Percentiles rank a stretch among this genome's conserved stretches.
These are phyloP conservation scores for Camelina hispida DNA, from an alignment of 345 rosid genomes.

Conservation along the genomic window DNA sequence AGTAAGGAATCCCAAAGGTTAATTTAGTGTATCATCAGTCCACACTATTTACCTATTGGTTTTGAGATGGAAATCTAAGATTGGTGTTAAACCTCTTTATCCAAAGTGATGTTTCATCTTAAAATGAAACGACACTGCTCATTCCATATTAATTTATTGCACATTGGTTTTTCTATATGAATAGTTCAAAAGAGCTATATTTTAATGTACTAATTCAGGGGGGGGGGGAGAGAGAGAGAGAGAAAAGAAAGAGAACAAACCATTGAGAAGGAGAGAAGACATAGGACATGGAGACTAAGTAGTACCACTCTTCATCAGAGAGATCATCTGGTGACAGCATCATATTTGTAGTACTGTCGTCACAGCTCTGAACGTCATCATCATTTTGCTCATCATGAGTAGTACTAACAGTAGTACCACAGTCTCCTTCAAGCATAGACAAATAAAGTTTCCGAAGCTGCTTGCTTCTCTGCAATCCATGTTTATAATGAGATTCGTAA, in stretches of 20 bases:
- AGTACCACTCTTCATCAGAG: slow-evolving; percentile 95
- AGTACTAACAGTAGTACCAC: slow-evolving; percentile 51
- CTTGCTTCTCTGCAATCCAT: slow-evolving; percentile 80
- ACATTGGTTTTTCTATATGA: slow-evolving; percentile 6
- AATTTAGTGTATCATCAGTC: neutral
- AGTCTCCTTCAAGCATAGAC: slow-evolving; percentile 66
- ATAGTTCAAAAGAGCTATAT: slow-evolving; percentile 12
- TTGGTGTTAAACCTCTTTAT: neutral
- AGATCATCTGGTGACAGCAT: slow-evolving; percentile 87
- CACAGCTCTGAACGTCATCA: neutral
- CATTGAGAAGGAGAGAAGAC: slow-evolving; percentile 78
- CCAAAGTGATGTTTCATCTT: slow-evolving; percentile 2
- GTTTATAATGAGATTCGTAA: slow-evolving; percentile 53
- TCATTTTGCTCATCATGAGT: slow-evolving; percentile 37
- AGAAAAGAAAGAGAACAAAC: slow-evolving; percentile 49
- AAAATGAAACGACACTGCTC: neutral
- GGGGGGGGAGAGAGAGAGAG: neutral
- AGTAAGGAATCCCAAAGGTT: neutral
- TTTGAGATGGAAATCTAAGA: neutral
- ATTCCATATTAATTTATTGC: neutral
- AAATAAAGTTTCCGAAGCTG: slow-evolving; percentile 75
- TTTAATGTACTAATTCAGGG: neutral
- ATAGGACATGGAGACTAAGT: slow-evolving; percentile 97
- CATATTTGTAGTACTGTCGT: slow-evolving; percentile 7
- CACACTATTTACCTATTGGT: neutral